These are phyloP conservation scores for Domatiomyces catenatus DNA, from an alignment of 2,329 filamentous ascomycete genomes.

Conservation along the genomic window DNA sequence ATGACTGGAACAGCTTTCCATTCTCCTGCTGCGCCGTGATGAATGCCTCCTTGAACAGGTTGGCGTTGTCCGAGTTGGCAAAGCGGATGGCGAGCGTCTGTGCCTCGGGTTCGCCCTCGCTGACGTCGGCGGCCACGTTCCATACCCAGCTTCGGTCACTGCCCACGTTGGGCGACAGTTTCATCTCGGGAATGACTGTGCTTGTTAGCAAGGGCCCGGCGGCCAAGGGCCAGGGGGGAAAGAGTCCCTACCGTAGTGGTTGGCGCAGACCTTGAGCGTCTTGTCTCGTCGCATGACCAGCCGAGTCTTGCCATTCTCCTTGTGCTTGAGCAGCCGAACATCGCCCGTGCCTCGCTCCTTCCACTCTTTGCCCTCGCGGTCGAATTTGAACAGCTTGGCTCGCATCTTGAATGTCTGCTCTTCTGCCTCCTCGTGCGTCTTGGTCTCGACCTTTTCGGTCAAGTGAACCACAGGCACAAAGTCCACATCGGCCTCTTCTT, in stretches of 20 bases:
- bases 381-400: slow-evolving; percentile 98
- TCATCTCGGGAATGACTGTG: slow-evolving; percentile 92
- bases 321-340: slow-evolving; percentile 92
- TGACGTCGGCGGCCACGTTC: slow-evolving; percentile 95
- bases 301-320: slow-evolving; percentile 94
- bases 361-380: slow-evolving; percentile 85
- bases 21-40: slow-evolving; percentile 95
- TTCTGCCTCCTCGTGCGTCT: slow-evolving; percentile 97
- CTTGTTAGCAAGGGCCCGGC: neutral
- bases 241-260: slow-evolving; percentile 76
- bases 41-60: slow-evolving; percentile 94
- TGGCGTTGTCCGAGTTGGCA: slow-evolving; percentile 94
- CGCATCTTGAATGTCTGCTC: slow-evolving; percentile 99
- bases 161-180: slow-evolving; percentile 92
- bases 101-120: slow-evolving; percentile 92
- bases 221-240: neutral
- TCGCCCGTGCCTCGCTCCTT: slow-evolving; percentile 98
- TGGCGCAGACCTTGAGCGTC: slow-evolving; percentile 99
- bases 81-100: slow-evolving; percentile 94
- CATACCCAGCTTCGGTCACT: slow-evolving; percentile 98
- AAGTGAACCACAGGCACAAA: slow-evolving; percentile 94
- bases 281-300: slow-evolving; percentile 98
- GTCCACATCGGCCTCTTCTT: slow-evolving; percentile 82
- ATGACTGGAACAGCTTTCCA: slow-evolving; percentile 57
- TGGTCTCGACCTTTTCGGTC: slow-evolving; percentile 90